Evolutionary conservation across 257 asterid genomes (phyloP).

Genomic region (Salvia splendens): DNA sequence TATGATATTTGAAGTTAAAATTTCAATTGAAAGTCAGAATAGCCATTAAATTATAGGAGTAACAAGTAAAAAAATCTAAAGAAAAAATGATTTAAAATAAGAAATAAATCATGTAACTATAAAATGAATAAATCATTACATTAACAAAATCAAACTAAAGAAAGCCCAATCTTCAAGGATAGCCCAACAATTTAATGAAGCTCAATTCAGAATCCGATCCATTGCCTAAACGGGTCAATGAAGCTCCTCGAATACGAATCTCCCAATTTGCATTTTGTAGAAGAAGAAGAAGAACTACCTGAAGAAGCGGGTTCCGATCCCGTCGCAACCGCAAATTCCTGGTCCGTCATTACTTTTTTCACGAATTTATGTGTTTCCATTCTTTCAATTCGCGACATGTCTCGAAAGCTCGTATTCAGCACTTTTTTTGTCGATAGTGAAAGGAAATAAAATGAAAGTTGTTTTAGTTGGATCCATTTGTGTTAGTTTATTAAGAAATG

Average conservation of each 20-base stretch:
- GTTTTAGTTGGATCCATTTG: not conserved
- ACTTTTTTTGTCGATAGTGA: not conserved
- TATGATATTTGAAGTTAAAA: too few species aligned
- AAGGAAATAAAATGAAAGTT: conserved; percentile 5
- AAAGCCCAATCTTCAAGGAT: not conserved
- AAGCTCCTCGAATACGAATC: not conserved
- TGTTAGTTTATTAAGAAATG: not conserved
- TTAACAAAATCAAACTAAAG: not conserved
- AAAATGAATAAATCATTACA: too few species aligned
- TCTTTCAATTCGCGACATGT: not conserved
- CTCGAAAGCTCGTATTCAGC: not conserved
- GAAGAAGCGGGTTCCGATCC: conserved; percentile 37
- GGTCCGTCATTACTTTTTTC: conserved; percentile 29
- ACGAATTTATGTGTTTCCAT: not conserved
- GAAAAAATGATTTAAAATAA: too few species aligned
- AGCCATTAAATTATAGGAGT: too few species aligned
- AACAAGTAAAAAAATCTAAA: too few species aligned
- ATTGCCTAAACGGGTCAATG: conserved; percentile 11
- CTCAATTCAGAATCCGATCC: conserved; percentile 12
- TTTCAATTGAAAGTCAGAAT: too few species aligned
- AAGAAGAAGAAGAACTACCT: conserved; percentile 28
- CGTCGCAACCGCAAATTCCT: conserved; percentile 40
- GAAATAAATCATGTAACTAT: too few species aligned
- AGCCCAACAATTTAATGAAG: not conserved
- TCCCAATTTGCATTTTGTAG: conserved; percentile 26